A percentile compares a stretch with the other conserved stretches of the same genome.
Evolutionary conservation across 202 grass and related monocot species (phyloP).

Genomic region (Digitaria exilis): DNA sequence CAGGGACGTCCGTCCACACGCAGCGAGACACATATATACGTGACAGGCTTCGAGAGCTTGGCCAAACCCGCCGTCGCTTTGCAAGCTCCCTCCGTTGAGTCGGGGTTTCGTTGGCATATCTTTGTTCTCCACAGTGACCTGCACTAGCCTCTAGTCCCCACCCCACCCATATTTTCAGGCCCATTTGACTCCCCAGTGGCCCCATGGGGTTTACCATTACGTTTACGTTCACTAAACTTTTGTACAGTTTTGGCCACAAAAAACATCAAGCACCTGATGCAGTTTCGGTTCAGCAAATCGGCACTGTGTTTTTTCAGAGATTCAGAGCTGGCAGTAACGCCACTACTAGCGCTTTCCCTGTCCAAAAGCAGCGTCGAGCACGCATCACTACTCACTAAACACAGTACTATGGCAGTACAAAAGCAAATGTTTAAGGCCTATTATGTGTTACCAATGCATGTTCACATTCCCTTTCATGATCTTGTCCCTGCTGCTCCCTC

Average conservation of each 20-base stretch:
- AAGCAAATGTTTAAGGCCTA: background rate
- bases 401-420: constrained; percentile 13
- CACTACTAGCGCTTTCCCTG: background rate
- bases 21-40: background rate
- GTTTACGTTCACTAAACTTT: background rate
- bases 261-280: background rate
- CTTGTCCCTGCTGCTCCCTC: background rate
- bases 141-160: constrained; percentile 5
- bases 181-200: constrained; percentile 6
- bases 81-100: background rate
- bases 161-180: background rate
- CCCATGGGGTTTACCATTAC: background rate
- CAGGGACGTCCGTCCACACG: background rate
- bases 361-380: constrained; percentile 10
- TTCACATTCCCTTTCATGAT: constrained; percentile 29
- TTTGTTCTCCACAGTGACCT: constrained; percentile 31
- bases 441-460: constrained; percentile 16
- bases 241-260: background rate
- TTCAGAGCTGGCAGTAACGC: background rate
- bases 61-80: constrained; percentile 18
- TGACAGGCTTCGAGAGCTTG: background rate
- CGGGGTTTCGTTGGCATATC: constrained; percentile 7
- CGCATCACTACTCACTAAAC: constrained; percentile 22
- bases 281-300: background rate
- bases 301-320: background rate